Base-by-base conservation (phyloP, 1,139 yeast species). In the Diutina sp. region DNA sequence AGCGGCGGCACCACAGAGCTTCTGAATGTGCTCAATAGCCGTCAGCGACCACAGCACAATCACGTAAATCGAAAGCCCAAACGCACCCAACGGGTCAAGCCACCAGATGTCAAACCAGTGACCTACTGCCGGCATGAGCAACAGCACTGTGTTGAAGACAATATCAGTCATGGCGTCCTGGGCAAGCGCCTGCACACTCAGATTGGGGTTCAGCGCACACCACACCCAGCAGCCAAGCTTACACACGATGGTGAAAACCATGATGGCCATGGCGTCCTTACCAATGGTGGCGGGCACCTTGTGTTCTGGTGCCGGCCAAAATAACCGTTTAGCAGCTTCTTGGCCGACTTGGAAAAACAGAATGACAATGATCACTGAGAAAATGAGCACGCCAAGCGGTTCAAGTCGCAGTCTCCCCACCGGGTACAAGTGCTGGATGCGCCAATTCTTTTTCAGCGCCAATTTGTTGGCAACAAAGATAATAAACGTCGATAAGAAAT, bases 161-260 rank as follows among this genome's bases (percentile, higher is more conserved):
- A 87, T 80, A 67, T 87, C 95, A 0, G 91, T 87, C 69, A 78
- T 73, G 0, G 95, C 95, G 69, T 87, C 95, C 66, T 86, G 93
- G 1, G 93, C 90, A 57, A 87, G 71, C 0, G 95, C 95, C 65
- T 82, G 87, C 1, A 87, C 86, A 0, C 90, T 82, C 16, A 87
- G 80, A 12, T 90, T 84, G 21, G 76, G 72, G 60, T 86, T 79
- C n/a, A 74, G 71, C 38, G 78, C 71, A 66, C 93, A 87, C 83
- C 89, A 82, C 7, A 79, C 46, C 76, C 80, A 87, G 64, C 90
- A 84, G 1, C 73, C 77, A 4, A 83, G 62, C 65, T 87, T 87
- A 54, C 80, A 74, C 7, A 79, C 63, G 12, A 87, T 83, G 0
- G 95, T 87, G 16, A 78, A 59, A 0, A 73, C 53, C 95, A 87